Percentiles rank a stretch among this genome's conserved stretches.
Conservation (phyloP, 345 rosid genomes). For the Melaleuca alternifolia region DNA sequence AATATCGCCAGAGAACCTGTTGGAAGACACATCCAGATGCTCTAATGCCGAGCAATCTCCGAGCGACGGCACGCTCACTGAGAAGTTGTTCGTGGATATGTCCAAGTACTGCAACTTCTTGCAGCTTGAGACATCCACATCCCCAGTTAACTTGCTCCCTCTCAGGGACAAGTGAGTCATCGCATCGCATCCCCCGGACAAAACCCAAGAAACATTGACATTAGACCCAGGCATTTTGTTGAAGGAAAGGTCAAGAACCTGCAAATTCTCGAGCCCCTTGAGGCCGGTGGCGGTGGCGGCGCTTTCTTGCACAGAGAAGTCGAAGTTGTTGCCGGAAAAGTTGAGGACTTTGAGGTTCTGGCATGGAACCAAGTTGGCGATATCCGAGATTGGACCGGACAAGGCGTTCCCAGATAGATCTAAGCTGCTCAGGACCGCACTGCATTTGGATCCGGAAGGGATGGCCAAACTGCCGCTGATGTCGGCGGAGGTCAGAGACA, state of each 20-base stretch:
- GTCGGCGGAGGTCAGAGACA: conserved; percentile 32
- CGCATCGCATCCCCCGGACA: conserved; percentile 45
- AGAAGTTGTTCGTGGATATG: conserved; percentile 69
- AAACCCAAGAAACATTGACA: conserved; percentile 39
- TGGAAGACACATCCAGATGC: conserved; percentile 69
- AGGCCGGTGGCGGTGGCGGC: neutral
- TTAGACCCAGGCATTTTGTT: conserved; percentile 42
- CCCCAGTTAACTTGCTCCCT: conserved; percentile 66
- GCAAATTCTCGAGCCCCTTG: conserved; percentile 13
- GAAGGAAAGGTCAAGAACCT: conserved; percentile 67
- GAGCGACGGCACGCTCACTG: conserved; percentile 33
- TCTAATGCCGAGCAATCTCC: conserved; percentile 60
- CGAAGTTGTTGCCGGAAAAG: conserved; percentile 52
- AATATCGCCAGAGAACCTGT: conserved; percentile 57
- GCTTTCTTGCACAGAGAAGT: conserved; percentile 24
- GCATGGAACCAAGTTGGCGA: conserved; percentile 46
- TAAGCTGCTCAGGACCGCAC: conserved; percentile 39
- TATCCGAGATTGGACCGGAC: conserved; percentile 44
- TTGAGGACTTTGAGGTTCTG: conserved; percentile 39
- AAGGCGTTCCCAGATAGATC: conserved; percentile 71
- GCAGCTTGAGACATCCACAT: conserved; percentile 57
- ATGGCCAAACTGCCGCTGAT: conserved; percentile 52
- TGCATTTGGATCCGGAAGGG: conserved; percentile 54
- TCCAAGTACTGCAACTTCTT: conserved; percentile 47
- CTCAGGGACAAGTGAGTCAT: conserved; percentile 36